phyloP scores from a whole-genome alignment of 2,329 filamentous ascomycete species.

The Zelopaecilomyces penicillatus region DNA sequence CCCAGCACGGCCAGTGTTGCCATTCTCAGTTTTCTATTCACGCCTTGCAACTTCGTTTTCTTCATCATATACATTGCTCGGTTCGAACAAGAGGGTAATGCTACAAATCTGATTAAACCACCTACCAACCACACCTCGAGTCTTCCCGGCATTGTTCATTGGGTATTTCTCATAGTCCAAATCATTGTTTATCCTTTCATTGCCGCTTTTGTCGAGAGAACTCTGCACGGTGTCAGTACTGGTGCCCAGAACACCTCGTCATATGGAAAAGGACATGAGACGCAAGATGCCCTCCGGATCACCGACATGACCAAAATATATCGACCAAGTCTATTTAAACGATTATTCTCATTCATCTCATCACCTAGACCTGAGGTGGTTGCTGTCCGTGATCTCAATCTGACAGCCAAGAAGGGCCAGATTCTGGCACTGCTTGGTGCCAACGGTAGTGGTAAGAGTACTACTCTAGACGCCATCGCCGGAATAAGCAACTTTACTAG shows the following conservation, averaged over 20 bases:
- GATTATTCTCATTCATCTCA: slow-evolving; percentile 37
- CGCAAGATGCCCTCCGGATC: slow-evolving; percentile 54
- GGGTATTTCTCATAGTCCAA: slow-evolving; percentile 66
- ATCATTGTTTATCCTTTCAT: slow-evolving; percentile 60
- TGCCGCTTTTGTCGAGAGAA: slow-evolving; percentile 61
- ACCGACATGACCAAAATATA: slow-evolving; percentile 69
- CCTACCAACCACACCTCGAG: slow-evolving; percentile 56
- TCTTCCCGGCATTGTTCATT: slow-evolving; percentile 62
- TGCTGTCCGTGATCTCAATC: slow-evolving; percentile 62
- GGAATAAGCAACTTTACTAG: slow-evolving; percentile 37
- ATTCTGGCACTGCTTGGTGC: slow-evolving; percentile 64
- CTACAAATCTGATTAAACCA: slow-evolving; percentile 49
- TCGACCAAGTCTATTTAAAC: slow-evolving; percentile 50
- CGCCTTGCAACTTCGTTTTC: slow-evolving; percentile 75
- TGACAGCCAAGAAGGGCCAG: slow-evolving; percentile 62
- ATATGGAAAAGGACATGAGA: slow-evolving; percentile 12
- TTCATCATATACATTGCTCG: slow-evolving; percentile 65
- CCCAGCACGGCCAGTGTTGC: slow-evolving; percentile 53
- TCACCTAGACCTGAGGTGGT: slow-evolving; percentile 54
- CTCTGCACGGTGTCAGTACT: slow-evolving; percentile 43
- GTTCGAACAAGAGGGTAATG: slow-evolving; percentile 53
- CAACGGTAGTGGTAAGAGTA: slow-evolving; percentile 70
- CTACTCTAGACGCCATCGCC: slow-evolving; percentile 30
- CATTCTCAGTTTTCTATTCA: slow-evolving; percentile 65
- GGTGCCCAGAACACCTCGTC: slow-evolving; percentile 6